Percentiles rank a stretch among this genome's conserved stretches.
phyloP scores from a whole-genome alignment of 164 flowering plant species.

The Warburgia ugandensis region DNA sequence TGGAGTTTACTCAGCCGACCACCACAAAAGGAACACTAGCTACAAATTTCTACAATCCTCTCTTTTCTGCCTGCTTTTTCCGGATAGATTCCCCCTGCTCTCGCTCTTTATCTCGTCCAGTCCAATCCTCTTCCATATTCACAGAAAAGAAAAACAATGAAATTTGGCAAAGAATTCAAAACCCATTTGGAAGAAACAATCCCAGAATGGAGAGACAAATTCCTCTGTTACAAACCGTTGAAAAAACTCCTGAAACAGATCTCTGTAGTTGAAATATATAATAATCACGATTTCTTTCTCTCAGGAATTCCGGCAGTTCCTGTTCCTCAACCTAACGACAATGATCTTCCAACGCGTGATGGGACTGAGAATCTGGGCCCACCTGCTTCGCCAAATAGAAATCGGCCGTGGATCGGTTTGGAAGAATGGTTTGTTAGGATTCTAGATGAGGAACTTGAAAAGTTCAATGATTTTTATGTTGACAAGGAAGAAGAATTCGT shows the following conservation, averaged over 20 bases:
- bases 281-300: not conserved
- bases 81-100: not conserved
- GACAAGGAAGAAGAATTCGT: conserved; percentile 81
- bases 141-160: conserved; percentile 39
- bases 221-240: conserved; percentile 68
- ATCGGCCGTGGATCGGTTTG: conserved; percentile 20
- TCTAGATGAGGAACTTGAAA: conserved; percentile 66
- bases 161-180: conserved; percentile 73
- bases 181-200: conserved; percentile 72
- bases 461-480: conserved; percentile 80
- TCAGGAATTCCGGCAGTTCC: no score
- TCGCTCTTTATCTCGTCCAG: not conserved
- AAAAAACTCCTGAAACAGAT: conserved; percentile 63
- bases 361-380: not conserved
- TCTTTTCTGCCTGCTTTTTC: not conserved
- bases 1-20: no score
- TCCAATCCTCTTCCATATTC: no score
- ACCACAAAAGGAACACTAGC: no score
- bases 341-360: not conserved
- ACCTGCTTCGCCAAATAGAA: not conserved
- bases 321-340: no score
- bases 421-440: conserved; percentile 64
- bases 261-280: conserved; percentile 13
- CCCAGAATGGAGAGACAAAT: conserved; percentile 89
- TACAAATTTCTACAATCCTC: not conserved